Conservation (phyloP, 768 basidiomycete species). For the Boletus vinaceobasis region DNA sequence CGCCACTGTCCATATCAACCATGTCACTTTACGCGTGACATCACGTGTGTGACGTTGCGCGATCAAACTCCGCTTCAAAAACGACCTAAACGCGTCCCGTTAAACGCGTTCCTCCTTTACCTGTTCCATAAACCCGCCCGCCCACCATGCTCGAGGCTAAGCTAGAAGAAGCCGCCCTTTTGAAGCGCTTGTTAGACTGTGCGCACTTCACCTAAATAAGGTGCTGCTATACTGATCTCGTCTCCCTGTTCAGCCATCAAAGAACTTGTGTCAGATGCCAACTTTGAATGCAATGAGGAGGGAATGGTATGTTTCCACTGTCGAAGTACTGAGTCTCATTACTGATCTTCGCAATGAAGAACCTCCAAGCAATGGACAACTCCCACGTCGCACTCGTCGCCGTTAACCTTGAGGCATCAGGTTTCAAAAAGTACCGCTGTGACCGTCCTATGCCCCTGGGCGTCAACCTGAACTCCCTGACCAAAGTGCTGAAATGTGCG, state of each 20-base stretch:
- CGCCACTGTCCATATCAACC: neutral
- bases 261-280: constrained; percentile 95
- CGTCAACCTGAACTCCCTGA: constrained; percentile 80
- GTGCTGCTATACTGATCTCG: neutral
- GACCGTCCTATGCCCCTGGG: constrained; percentile 93
- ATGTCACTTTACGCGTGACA: constrained; percentile 28
- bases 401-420: constrained; percentile 72
- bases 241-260: constrained; percentile 75
- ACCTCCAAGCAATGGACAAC: constrained; percentile 99
- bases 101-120: constrained; percentile 13
- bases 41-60: constrained; percentile 28
- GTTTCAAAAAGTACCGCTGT: constrained; percentile 88
- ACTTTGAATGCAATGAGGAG: constrained; percentile 95
- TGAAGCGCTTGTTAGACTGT: constrained; percentile 96
- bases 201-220: constrained; percentile 22
- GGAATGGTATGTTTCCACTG: constrained; percentile 61
- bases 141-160: constrained; percentile 83
- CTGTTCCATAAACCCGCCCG: constrained; percentile 5
- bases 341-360: constrained; percentile 35
- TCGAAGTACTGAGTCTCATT: neutral
- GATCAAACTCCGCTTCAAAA: constrained; percentile 36
- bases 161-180: constrained; percentile 77
- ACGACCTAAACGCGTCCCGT: constrained; percentile 27
- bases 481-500: constrained; percentile 95
- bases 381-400: constrained; percentile 97